Percentiles rank a stretch among this genome's conserved stretches.
These are phyloP conservation scores for Sphaerostilbella broomeana DNA, from an alignment of 2,329 filamentous ascomycete species.

Conservation along the genomic window DNA sequence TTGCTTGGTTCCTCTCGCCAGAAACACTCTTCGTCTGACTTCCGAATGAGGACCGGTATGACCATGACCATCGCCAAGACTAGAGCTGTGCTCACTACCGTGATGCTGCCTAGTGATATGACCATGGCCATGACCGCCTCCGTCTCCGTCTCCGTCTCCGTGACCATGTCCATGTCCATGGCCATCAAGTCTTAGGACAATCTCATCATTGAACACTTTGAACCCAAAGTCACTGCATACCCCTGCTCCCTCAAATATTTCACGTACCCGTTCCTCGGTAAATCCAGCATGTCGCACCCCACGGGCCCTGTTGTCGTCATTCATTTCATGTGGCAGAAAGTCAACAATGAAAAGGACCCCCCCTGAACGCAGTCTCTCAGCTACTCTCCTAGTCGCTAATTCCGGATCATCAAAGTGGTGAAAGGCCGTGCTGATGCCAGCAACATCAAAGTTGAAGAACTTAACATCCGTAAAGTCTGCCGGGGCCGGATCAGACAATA, in stretches of 20 bases:
- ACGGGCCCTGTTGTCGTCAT: slow-evolving; percentile 21
- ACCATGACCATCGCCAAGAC: slow-evolving; percentile 18
- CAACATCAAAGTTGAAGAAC: slow-evolving; percentile 64
- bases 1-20: slow-evolving; percentile 37
- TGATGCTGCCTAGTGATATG: too few relatives aligned
- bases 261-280: slow-evolving; percentile 48
- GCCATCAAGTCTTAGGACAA: too few relatives aligned
- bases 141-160: too few relatives aligned
- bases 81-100: too few relatives aligned
- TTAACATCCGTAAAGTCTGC: slow-evolving; percentile 50
- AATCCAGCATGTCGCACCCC: slow-evolving; percentile 65
- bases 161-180: too few relatives aligned
- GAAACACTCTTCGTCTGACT: slow-evolving; percentile 35
- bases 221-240: slow-evolving; percentile 51
- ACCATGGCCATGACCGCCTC: too few relatives aligned
- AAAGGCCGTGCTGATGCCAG: slow-evolving; percentile 55
- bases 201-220: slow-evolving; percentile 43
- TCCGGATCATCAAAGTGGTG: slow-evolving; percentile 63
- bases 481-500: slow-evolving; percentile 39
- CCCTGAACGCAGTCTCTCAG: slow-evolving; percentile 55
- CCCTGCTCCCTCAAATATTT: slow-evolving; percentile 59
- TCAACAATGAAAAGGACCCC: slow-evolving; percentile 64
- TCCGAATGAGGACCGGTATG: slow-evolving; percentile 23
- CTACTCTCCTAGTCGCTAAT: slow-evolving; percentile 52
- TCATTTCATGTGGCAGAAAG: slow-evolving; percentile 50